A percentile compares a stretch with the other conserved stretches of the same genome.
Conservation (phyloP, 2,329 filamentous ascomycete species). For the Endocalyx cinctus region DNA sequence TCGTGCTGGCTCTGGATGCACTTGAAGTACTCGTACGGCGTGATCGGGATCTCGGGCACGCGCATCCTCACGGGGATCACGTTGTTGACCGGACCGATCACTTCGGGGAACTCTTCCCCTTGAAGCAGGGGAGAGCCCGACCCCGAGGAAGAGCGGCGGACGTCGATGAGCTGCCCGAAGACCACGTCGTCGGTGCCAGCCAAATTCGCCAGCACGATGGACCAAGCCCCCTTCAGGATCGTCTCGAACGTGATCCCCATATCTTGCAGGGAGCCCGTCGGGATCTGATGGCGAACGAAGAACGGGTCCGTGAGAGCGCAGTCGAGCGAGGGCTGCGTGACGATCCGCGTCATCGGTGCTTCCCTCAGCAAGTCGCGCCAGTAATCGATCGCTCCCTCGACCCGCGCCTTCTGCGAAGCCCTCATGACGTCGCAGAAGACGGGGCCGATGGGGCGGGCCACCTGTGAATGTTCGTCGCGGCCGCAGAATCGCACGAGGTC, state of each 20-base stretch:
- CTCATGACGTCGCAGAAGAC: constrained; percentile 46
- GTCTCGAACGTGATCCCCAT: constrained; percentile 46
- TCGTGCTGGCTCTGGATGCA: constrained; percentile 45
- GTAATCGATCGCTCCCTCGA: constrained; percentile 36
- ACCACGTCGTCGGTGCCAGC: constrained; percentile 47
- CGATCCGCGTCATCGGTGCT: constrained; percentile 41
- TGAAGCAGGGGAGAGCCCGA: constrained; percentile 38
- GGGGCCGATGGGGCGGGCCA: constrained; percentile 32
- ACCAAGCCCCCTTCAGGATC: constrained; percentile 55
- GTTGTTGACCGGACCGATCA: constrained; percentile 44
- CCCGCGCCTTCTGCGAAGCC: constrained; percentile 31
- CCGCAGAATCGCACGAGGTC: constrained; percentile 45
- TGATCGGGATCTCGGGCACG: constrained; percentile 38
- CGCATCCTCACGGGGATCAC: constrained; percentile 45
- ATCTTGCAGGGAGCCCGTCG: constrained; percentile 36
- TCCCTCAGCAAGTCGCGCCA: constrained; percentile 42
- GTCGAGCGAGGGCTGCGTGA: constrained; percentile 37
- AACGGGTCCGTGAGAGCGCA: constrained; percentile 33
- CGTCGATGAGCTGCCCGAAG: constrained; percentile 50
- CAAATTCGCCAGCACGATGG: constrained; percentile 47
- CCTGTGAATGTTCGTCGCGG: constrained; percentile 24
- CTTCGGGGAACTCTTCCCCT: constrained; percentile 51
- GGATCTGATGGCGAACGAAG: constrained; percentile 35
- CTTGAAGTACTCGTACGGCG: constrained; percentile 45
- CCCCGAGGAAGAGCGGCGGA: no score